These are phyloP conservation scores for Coniochaeta sp. DNA, from an alignment of 2,329 filamentous ascomycete species.

Conservation along the genomic window DNA sequence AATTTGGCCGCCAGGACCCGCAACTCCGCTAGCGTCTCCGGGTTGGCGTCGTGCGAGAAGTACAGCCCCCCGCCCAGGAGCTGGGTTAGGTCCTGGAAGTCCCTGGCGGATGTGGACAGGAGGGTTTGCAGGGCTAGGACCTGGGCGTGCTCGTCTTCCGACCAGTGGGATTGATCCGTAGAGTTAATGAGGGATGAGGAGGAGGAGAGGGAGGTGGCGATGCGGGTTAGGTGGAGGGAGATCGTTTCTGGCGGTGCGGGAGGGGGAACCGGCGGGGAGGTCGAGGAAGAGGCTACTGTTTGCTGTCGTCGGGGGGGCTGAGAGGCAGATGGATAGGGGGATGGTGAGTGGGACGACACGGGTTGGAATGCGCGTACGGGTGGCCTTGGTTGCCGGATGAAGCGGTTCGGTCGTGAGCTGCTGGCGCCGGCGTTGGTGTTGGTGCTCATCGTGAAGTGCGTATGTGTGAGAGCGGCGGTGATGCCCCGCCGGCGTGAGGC, in stretches of 20 bases:
- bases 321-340: background rate
- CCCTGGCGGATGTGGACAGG: constrained; percentile 53
- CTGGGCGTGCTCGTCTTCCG: constrained; percentile 53
- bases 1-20: constrained; percentile 37
- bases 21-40: constrained; percentile 48
- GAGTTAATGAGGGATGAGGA: constrained; percentile 47
- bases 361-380: background rate
- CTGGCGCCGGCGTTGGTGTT: background rate
- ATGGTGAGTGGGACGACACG: background rate
- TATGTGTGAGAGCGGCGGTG: background rate
- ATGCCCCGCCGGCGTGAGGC: background rate
- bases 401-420: background rate
- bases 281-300: background rate
- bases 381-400: background rate
- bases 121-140: constrained; percentile 44
- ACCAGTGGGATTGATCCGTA: constrained; percentile 53
- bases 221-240: constrained; percentile 50
- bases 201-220: constrained; percentile 47
- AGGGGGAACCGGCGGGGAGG: background rate
- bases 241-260: constrained; percentile 37
- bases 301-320: too few species aligned
- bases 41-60: constrained; percentile 49
- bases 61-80: constrained; percentile 50
- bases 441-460: background rate
- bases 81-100: constrained; percentile 51